Conservation (phyloP, 164 flowering plant species). For the Piper longum region DNA sequence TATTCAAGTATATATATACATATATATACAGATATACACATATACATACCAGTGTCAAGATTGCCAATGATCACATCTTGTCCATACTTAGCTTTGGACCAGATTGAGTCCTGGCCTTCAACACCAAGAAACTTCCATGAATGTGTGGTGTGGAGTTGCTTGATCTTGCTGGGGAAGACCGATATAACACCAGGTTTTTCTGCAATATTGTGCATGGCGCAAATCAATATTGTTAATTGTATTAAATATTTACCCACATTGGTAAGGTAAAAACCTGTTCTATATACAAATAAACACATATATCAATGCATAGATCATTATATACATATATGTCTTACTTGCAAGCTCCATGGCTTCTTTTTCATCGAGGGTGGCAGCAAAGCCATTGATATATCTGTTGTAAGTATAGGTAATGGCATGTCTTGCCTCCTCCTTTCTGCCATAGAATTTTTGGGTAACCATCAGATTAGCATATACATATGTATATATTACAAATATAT, state of each 20-base stretch:
- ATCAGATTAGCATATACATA: no score
- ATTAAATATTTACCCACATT: neutral
- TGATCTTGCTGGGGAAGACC: slow-evolving; percentile 37
- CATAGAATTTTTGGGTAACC: neutral
- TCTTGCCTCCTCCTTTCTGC: slow-evolving; percentile 26
- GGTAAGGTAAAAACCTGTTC: no score
- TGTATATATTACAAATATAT: no score
- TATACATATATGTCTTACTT: slow-evolving; percentile 21
- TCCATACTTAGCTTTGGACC: slow-evolving; percentile 60
- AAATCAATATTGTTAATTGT: neutral
- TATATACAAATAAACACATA: no score
- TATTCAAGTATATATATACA: no score
- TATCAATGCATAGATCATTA: neutral
- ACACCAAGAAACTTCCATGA: slow-evolving; percentile 61
- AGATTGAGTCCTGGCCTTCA: slow-evolving; percentile 27
- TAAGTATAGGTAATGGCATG: slow-evolving; percentile 47
- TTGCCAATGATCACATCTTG: slow-evolving; percentile 62
- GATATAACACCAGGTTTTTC: slow-evolving; percentile 57
- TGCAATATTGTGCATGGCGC: slow-evolving; percentile 8
- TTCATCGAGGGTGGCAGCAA: slow-evolving; percentile 55
- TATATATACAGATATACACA: no score
- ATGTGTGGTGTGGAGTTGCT: slow-evolving; percentile 46
- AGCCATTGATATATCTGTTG: slow-evolving; percentile 42
- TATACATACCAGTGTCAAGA: slow-evolving; percentile 46
- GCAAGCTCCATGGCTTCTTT: slow-evolving; percentile 40